Evolutionary conservation across 441 rosid genomes (phyloP).

Genomic region (Croton laevigatus): DNA sequence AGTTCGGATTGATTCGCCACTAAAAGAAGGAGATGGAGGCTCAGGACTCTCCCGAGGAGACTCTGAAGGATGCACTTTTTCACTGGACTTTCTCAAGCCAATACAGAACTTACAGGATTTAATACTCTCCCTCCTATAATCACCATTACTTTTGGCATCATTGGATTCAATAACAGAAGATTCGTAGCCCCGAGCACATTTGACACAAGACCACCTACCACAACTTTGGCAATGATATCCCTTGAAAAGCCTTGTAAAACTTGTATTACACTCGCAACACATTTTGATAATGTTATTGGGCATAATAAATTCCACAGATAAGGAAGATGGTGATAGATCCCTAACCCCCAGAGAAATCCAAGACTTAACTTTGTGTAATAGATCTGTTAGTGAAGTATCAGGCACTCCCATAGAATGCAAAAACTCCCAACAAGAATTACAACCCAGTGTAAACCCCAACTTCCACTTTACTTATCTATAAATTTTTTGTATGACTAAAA

Average conservation of each 20-base stretch:
- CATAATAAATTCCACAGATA: conserved; percentile 42
- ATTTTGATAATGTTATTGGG: conserved; percentile 35
- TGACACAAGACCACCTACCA: conserved; percentile 52
- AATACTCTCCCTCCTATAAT: conserved; percentile 20
- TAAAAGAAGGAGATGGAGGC: conserved; percentile 48
- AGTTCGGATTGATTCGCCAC: conserved; percentile 32
- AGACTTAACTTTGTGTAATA: conserved; percentile 62
- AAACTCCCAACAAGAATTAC: conserved; percentile 32
- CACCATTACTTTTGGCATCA: conserved; percentile 22
- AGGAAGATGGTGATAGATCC: conserved; percentile 41
- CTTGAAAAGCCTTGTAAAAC: conserved; percentile 27
- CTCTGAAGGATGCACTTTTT: conserved; percentile 74
- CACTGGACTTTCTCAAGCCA: conserved; percentile 46
- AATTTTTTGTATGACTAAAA: not conserved
- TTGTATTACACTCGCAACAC: conserved; percentile 51
- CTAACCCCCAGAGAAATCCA: conserved; percentile 67
- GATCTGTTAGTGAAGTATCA: conserved; percentile 70
- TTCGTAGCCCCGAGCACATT: conserved; percentile 34
- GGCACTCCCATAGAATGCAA: conserved; percentile 72
- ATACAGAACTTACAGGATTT: conserved; percentile 60
- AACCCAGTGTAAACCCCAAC: conserved; percentile 21
- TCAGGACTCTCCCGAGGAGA: conserved; percentile 60
- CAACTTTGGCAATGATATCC: conserved; percentile 61
- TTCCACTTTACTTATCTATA: conserved; percentile 11
- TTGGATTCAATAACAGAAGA: conserved; percentile 30